Evolutionary conservation across 2,329 filamentous ascomycete genomes (phyloP).

Genomic region (Gaeumannomyces sp.): DNA sequence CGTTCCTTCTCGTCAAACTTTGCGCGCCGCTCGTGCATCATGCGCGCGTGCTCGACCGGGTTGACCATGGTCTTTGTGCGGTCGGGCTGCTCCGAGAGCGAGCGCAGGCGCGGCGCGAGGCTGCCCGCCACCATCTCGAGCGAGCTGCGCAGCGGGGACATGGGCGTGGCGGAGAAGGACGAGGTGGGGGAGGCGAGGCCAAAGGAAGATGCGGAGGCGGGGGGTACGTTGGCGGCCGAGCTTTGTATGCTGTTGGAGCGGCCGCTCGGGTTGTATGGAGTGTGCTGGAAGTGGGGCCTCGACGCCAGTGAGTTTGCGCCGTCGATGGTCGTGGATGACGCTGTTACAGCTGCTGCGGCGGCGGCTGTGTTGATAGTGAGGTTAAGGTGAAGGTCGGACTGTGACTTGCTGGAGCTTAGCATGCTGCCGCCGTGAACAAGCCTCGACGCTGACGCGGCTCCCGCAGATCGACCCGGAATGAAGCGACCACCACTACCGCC

Average conservation of each 20-base stretch:
- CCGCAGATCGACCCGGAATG: slow-evolving; percentile 14
- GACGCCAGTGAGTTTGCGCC: slow-evolving; percentile 13
- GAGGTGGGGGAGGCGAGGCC: slow-evolving; percentile 22
- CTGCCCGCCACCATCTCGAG: slow-evolving; percentile 39
- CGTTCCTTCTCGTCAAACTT: slow-evolving; percentile 58
- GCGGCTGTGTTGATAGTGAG: slow-evolving; percentile 19
- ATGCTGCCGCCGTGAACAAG: slow-evolving; percentile 21
- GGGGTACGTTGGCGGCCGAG: no score
- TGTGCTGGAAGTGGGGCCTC: slow-evolving; percentile 7
- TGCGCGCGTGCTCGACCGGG: slow-evolving; percentile 44
- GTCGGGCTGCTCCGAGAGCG: slow-evolving; percentile 42
- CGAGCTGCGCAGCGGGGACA: slow-evolving; percentile 51
- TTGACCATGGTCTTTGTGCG: slow-evolving; percentile 29
- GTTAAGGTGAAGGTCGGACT: slow-evolving; percentile 41
- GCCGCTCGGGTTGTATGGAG: no score
- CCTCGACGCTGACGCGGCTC: slow-evolving; percentile 22
- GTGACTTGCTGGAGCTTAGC: slow-evolving; percentile 29
- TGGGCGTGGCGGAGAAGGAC: slow-evolving; percentile 26
- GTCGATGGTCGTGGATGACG: slow-evolving; percentile 12
- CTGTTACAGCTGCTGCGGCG: no score
- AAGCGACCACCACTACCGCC: not conserved
- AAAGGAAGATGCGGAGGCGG: not conserved
- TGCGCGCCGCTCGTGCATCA: slow-evolving; percentile 54
- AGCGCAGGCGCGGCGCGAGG: slow-evolving; percentile 50
- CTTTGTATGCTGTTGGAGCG: no score